A percentile compares a stretch with the other conserved stretches of the same genome.
Conservation (phyloP, 768 basidiomycete genomes). For the Phylloporus arenicola region DNA sequence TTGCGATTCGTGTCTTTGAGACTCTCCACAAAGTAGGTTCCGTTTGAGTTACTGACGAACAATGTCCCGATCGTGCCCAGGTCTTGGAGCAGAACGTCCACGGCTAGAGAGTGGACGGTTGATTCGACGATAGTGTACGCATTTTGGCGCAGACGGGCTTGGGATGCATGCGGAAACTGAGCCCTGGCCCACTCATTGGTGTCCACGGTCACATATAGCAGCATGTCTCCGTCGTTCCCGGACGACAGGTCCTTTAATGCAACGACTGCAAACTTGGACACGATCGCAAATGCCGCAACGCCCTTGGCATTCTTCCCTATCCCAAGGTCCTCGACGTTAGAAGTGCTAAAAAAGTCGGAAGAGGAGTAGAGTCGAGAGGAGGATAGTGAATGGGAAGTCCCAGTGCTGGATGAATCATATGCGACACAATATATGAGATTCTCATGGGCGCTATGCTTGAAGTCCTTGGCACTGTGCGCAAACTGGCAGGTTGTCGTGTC, state of each 20-base stretch:
- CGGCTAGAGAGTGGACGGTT: conserved; percentile 87
- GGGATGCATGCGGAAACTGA: conserved; percentile 86
- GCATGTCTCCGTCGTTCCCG: conserved; percentile 61
- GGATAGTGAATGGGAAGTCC: conserved; percentile 38
- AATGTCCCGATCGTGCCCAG: conserved; percentile 72
- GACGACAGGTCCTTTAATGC: conserved; percentile 69
- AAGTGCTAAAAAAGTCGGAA: conserved; percentile 73
- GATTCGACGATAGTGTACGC: conserved; percentile 96
- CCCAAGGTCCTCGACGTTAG: conserved; percentile 76
- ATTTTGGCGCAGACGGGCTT: conserved; percentile 76
- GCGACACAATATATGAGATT: conserved; percentile 89
- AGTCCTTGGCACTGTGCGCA: conserved; percentile 80
- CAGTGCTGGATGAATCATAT: conserved; percentile 56
- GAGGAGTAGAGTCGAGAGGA: conserved; percentile 76
- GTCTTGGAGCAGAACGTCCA: conserved; percentile 84
- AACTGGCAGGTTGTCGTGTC: conserved; percentile 83
- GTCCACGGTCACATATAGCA: conserved; percentile 83
- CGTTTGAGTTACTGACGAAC: conserved; percentile 94
- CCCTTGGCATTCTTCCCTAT: conserved; percentile 82
- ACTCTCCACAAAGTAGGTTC: conserved; percentile 90
- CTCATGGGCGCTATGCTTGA: conserved; percentile 68
- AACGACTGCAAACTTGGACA: conserved; percentile 88
- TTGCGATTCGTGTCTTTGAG: conserved; percentile 93
- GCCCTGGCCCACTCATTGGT: conserved; percentile 82
- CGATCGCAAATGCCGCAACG: conserved; percentile 89